Evolutionary conservation across 345 rosid species (phyloP).

Genomic region (Citrus cavaleriei): DNA sequence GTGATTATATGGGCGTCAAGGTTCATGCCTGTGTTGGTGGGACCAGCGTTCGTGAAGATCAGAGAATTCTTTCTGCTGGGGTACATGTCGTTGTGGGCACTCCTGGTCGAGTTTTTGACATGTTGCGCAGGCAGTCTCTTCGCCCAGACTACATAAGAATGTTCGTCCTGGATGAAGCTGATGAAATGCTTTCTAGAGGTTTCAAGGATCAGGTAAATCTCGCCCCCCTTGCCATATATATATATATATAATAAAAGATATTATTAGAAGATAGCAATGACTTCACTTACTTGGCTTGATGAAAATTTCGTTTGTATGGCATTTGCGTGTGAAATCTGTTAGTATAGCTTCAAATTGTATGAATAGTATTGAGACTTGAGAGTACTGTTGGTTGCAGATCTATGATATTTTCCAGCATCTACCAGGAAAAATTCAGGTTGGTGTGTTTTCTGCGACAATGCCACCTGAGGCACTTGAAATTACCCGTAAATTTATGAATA

Average conservation of each 20-base stretch:
- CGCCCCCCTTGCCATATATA: not conserved
- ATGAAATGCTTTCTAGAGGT: slow-evolving; percentile 26
- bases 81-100: slow-evolving; percentile 34
- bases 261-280: not conserved
- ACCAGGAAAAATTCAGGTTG: slow-evolving; percentile 49
- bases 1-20: slow-evolving; percentile 24
- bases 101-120: slow-evolving; percentile 27
- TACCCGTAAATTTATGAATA: slow-evolving; percentile 49
- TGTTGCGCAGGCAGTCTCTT: slow-evolving; percentile 24
- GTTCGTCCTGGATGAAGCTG: slow-evolving; percentile 27
- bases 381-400: slow-evolving; percentile 22
- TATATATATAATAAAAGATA: too few species aligned
- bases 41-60: slow-evolving; percentile 29
- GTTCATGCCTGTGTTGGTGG: slow-evolving; percentile 40
- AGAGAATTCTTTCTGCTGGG: slow-evolving; percentile 18
- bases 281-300: not conserved
- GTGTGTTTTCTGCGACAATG: slow-evolving; percentile 61
- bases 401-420: slow-evolving; percentile 52
- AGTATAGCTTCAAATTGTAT: rapidly evolving
- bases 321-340: too few species aligned
- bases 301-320: rapidly evolving
- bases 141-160: slow-evolving; percentile 19
- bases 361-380: too few species aligned
- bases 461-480: slow-evolving; percentile 58
- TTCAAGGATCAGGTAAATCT: slow-evolving; percentile 23